These are phyloP conservation scores for Xylariaceae sp. DNA, from an alignment of 2,329 filamentous ascomycete genomes.

Conservation along the genomic window DNA sequence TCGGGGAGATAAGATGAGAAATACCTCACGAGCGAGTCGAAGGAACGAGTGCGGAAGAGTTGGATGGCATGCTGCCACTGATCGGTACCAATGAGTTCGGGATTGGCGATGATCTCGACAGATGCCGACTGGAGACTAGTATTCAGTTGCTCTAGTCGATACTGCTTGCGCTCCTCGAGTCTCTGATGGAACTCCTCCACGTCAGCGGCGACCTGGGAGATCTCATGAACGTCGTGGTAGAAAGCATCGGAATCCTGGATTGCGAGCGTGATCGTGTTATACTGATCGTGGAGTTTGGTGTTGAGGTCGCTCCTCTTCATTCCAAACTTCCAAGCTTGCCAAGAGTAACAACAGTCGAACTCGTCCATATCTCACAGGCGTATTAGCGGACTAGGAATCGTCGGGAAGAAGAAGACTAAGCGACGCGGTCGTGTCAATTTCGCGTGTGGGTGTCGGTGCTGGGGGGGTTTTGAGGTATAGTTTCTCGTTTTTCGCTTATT, in stretches of 20 bases:
- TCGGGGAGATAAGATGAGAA: constrained; percentile 54
- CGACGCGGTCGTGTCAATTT: constrained; percentile 3
- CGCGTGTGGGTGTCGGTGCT: constrained; percentile 1
- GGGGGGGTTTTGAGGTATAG: background rate
- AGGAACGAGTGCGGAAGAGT: constrained; percentile 53
- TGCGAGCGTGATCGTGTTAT: constrained; percentile 52
- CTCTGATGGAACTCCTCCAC: constrained; percentile 49
- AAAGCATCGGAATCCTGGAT: constrained; percentile 57
- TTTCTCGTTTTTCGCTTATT: background rate
- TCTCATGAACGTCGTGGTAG: constrained; percentile 56
- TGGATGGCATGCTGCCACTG: constrained; percentile 56
- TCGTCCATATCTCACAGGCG: constrained; percentile 45
- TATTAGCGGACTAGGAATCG: constrained; percentile 11
- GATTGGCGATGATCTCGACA: constrained; percentile 57
- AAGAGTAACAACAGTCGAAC: constrained; percentile 38
- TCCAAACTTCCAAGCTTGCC: constrained; percentile 59
- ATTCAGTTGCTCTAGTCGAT: constrained; percentile 51
- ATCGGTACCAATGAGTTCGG: constrained; percentile 50
- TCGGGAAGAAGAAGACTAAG: background rate
- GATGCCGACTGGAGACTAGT: constrained; percentile 51
- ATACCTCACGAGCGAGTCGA: constrained; percentile 55
- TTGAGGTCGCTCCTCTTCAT: constrained; percentile 55
- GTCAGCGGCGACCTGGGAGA: constrained; percentile 47
- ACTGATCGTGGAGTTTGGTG: constrained; percentile 52
- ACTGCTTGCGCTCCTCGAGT: constrained; percentile 48